These are phyloP conservation scores for Echinosphaeria canescens DNA, from an alignment of 2,329 filamentous ascomycete genomes.

Conservation along the genomic window DNA sequence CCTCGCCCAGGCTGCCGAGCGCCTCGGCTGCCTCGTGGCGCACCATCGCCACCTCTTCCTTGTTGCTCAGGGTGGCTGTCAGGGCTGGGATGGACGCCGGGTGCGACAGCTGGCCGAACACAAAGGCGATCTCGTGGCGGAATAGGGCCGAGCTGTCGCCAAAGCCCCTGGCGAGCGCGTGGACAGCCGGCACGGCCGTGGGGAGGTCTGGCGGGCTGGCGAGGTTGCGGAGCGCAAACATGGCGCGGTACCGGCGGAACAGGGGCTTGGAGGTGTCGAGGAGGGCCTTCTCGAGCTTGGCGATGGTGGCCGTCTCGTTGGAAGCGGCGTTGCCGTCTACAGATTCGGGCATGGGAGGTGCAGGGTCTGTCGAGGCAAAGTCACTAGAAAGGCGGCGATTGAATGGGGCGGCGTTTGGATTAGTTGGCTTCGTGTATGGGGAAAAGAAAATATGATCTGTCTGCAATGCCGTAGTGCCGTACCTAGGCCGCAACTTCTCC, in stretches of 20 bases:
- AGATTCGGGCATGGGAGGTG: constrained; percentile 67
- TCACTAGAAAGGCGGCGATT: constrained; percentile 34
- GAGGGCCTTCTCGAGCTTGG: constrained; percentile 53
- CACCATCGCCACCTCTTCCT: constrained; percentile 83
- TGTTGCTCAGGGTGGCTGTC: constrained; percentile 54
- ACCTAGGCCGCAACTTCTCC: constrained; percentile 73
- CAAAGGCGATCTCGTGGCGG: constrained; percentile 94
- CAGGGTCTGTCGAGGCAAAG: constrained; percentile 89
- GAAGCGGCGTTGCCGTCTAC: no score
- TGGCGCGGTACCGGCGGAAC: constrained; percentile 87
- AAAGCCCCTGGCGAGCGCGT: constrained; percentile 70
- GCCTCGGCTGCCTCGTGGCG: constrained; percentile 95
- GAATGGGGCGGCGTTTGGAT: constrained; percentile 1
- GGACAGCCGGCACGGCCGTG: constrained; percentile 71
- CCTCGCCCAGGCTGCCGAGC: constrained; percentile 79
- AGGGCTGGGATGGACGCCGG: constrained; percentile 92
- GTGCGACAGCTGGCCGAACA: constrained; percentile 90
- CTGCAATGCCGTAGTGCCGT: no score
- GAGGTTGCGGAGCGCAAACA: constrained; percentile 92
- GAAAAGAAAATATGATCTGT: no score
- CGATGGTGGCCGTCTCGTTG: constrained; percentile 45
- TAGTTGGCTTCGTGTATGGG: no score
- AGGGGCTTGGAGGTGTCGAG: constrained; percentile 62
- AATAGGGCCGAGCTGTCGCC: constrained; percentile 77
- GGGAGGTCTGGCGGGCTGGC: constrained; percentile 82